Evolutionary conservation across 495 filamentous ascomycete species (phyloP).

Genomic region (Aspergillus ostianus): DNA sequence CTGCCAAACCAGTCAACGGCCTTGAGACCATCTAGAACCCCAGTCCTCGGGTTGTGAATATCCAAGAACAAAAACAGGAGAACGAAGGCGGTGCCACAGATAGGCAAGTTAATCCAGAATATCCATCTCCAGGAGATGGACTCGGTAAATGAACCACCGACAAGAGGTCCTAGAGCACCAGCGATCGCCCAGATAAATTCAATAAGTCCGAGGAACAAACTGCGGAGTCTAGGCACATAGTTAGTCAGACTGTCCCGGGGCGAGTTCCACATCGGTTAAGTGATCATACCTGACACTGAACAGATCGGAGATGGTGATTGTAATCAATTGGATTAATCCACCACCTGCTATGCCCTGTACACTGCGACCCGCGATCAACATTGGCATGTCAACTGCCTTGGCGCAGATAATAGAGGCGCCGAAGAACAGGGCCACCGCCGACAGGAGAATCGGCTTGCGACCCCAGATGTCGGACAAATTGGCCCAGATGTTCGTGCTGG

Average conservation of each 20-base stretch:
- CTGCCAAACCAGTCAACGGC: slow-evolving; percentile 78
- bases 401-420: slow-evolving; percentile 49
- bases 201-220: slow-evolving; percentile 53
- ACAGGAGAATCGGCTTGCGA: slow-evolving; percentile 51
- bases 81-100: slow-evolving; percentile 53
- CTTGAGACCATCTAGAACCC: slow-evolving; percentile 60
- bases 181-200: slow-evolving; percentile 59
- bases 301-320: slow-evolving; percentile 56
- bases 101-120: slow-evolving; percentile 73
- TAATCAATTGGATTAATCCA: slow-evolving; percentile 51
- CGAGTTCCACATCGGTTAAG: neutral
- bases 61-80: slow-evolving; percentile 59
- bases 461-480: slow-evolving; percentile 63
- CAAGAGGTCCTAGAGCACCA: slow-evolving; percentile 60
- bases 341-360: slow-evolving; percentile 57
- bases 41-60: slow-evolving; percentile 59
- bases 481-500: slow-evolving; percentile 54
- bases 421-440: slow-evolving; percentile 45
- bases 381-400: slow-evolving; percentile 45
- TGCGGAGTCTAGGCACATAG: slow-evolving; percentile 35
- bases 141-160: slow-evolving; percentile 67
- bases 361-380: slow-evolving; percentile 54
- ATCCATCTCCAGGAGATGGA: slow-evolving; percentile 64
- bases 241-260: neutral
- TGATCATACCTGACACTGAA: slow-evolving; percentile 53